Base-by-base conservation (phyloP, 192 early-diverging fungal genomes). In the Pilaira anomala region DNA sequence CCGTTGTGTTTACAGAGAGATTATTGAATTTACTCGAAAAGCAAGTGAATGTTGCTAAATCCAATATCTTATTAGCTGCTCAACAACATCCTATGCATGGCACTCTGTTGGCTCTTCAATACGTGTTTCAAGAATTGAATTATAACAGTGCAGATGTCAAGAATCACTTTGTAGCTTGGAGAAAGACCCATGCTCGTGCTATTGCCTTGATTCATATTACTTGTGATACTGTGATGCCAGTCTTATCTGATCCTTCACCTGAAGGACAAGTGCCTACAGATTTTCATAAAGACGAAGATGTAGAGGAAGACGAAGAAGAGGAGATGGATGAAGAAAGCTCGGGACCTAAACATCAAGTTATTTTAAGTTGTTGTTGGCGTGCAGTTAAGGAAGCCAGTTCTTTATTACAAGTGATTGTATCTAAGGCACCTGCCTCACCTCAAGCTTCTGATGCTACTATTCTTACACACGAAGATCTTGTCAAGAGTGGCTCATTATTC, bases 311-410 rank as follows among this genome's bases (percentile, higher is more conserved):
- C n/a, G 68, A 75, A 3, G 80, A 78, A 39, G 79, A 70, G 4
- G 78, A 76, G 18, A 78, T 76, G 45, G 77, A 66, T 3, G 79
- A 77, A 14, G 59, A 65, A 42, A 65, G 66, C 6, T 53, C 74
- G 48, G 69, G 88, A 45, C 67, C 87, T 52, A 89, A 92, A 16
- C 87, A 92, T 58, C 94, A 96, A 65, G 81, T 93, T 4, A 90
- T 95, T 53, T 64, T 97, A 51, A 91, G 91, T 62, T 89, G 88
- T 60, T 96, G 93, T 75, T 98, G 94, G 89, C 80, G 94, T 56
- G 89, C 92, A 14, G 86, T 98, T 50, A 96, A 95, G 68, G 91
- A 93, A 65, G 88, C 91, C 19, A 86, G 77, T 48, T 60, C 77
- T 3, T 53, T 79, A n/a, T 55, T 85, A 14, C 76, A 80, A 46